Evolutionary conservation across 1,284 basidiomycete genomes (phyloP), one percentile per base, ranked within the genome.

Genomic region (Ustilago esculenta): DNA sequence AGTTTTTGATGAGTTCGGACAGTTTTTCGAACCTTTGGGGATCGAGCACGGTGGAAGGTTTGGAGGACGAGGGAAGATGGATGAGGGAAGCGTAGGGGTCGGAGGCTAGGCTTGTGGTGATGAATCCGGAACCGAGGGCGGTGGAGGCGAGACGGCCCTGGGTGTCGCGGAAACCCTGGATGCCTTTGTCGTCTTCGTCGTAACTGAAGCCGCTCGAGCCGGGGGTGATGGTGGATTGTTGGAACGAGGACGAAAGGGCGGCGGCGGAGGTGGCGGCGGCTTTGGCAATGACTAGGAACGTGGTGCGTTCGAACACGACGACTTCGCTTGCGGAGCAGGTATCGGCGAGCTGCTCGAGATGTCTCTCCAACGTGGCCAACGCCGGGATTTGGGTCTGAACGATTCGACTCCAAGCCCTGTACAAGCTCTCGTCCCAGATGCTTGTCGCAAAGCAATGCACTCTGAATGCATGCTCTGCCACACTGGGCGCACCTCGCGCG

Each of bases 331-430:
- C 94, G 57, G 87, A 90, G 79, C 92, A 93, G 1, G 92, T 89
- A 41, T 88, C 86, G 11, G 93, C 90, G 58, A 98, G 89, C 43
- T 89, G 90, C 10, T 89, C 87, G 7, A 99, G 86, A 76, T 98
- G 93, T 55, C 87, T 88, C 9, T 90, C 90, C 34, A 99, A 89
- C 34, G 92, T 88, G n/a, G 88, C 85, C 29, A 94, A 90, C 70
- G 98, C 96, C 2, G 96, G 96, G 54, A 98, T 96, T 65, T 98
- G 87, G 10, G 92, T 93, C 77, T 97, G 93, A 8, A 99, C 93
- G 70, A 99, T 96, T 64, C 89, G 89, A 23, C 96, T 98, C 96
- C 95, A 98, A 10, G 96, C 95, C 92, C 97, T 30, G 85, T 98
- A 99, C 41, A 99, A 84, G 67, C 91, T 94, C 83, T 98, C 95